Base-by-base conservation (phyloP, 768 basidiomycete genomes). In the Lactarius hengduanensis region DNA sequence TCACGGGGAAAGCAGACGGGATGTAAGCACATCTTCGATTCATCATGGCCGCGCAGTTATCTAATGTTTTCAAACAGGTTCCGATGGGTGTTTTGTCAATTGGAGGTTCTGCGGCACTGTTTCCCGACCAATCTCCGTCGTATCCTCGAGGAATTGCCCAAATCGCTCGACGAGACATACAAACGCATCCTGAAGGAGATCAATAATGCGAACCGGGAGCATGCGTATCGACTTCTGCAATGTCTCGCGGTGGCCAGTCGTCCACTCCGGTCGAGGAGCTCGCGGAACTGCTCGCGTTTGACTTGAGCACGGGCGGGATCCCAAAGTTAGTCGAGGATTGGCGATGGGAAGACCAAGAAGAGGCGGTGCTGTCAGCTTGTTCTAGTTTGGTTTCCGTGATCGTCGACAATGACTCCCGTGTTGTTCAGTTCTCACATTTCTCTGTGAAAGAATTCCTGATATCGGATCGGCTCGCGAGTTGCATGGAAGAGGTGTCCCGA, bases 81-180 rank as follows among this genome's bases (percentile, higher is more conserved):
- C 34, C 62, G 62, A 30, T 63, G 54, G 55, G 55, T 63, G 2
- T 45, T 16, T 26, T 63, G 62, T 28, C 62, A 63, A 32, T 32
- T 63, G 11, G 41, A 63, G 22, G 20, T 32, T 5, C 41, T 63
- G 20, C 41, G 62, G 4, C 62, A 43, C 16, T 63, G 62, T 34
- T 20, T 63, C 22, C 55, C 55, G 2, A 18, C 38, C 3, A 54
- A 38, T 16, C 18, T 61, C 8, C 47, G 36, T 34, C 22, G 4
- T 16, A 20, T 28, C 16, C 60, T 61, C 16, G 22, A 36, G 0
- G 60, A 61, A 53, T 54, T 61, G 9, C 60, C 60, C 8, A 22
- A 38, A 10, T 53, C 47, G 2, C 22, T 61, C 26, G 60, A 61
- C 9, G 60, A 40, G 22, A 61, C 60, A 2, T 61, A 61, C 38